Percentiles rank a stretch among this genome's conserved stretches.
These are phyloP conservation scores for Collybiopsis luxurians DNA, from an alignment of 768 basidiomycete genomes.

Conservation along the genomic window DNA sequence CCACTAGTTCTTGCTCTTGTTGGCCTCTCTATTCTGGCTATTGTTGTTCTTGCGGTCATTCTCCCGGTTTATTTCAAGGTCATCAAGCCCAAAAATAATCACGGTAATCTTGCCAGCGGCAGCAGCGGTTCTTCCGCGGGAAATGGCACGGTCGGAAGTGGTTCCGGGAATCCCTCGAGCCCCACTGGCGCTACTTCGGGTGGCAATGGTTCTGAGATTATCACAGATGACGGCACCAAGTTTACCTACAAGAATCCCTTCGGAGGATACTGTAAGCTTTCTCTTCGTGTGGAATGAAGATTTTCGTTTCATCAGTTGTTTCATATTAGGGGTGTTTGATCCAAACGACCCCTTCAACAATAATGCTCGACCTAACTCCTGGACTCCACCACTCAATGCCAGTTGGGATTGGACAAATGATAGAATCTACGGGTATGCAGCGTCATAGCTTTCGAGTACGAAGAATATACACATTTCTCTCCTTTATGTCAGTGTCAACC, in stretches of 20 bases:
- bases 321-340: slow-evolving; percentile 56
- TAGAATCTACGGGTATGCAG: slow-evolving; percentile 55
- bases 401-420: slow-evolving; percentile 70
- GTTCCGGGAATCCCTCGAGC: slow-evolving; percentile 2
- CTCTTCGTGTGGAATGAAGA: too few relatives aligned
- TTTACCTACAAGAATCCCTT: slow-evolving; percentile 79
- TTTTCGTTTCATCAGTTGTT: too few relatives aligned
- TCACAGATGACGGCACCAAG: slow-evolving; percentile 61
- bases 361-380: slow-evolving; percentile 70
- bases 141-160: slow-evolving; percentile 5
- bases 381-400: slow-evolving; percentile 77
- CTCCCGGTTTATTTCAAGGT: slow-evolving; percentile 59
- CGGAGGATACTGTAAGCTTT: slow-evolving; percentile 66
- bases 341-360: slow-evolving; percentile 75
- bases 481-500: slow-evolving; percentile 42
- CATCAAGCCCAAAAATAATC: slow-evolving; percentile 38
- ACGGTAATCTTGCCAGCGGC: slow-evolving; percentile 6
- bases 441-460: not conserved
- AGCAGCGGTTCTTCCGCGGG: slow-evolving; percentile 8
- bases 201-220: slow-evolving; percentile 66
- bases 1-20: slow-evolving; percentile 22
- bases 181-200: slow-evolving; percentile 34
- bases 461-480: not conserved
- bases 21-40: slow-evolving; percentile 33
- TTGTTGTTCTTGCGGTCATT: slow-evolving; percentile 44